Evolutionary conservation across 1,284 basidiomycete genomes (phyloP), one percentile per base, ranked within the genome.

Genomic region (Fomes fomentarius): DNA sequence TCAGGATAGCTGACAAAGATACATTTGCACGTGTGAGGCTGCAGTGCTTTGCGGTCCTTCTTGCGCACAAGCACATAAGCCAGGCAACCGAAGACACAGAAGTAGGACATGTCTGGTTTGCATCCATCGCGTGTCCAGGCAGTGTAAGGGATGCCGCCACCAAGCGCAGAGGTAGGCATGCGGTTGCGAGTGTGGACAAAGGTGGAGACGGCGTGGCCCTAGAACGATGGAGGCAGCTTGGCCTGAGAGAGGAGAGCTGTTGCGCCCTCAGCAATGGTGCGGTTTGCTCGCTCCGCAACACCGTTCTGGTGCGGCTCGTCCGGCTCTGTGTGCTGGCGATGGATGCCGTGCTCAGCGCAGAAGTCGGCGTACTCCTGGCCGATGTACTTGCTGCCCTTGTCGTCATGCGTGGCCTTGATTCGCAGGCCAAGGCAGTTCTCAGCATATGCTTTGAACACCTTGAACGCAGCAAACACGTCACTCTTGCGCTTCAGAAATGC

Each of bases 1-100:
- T 54, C 47, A 1, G 67, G 65, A 56, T 74, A 76, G 7, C 74
- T 74, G 53, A 76, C 59, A 45, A 74, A 72, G 28, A 73, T 57
- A 33, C 69, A 73, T 58, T 72, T 71, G 34, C 66, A 40, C 10
- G 66, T 68, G 54, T 74, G 69, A 1, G 66, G 58, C 8, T 57
- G 57, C 15, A 74, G 58, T 19, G 60, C 61, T 22, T 49, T 52
- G 5, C 62, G 54, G 50, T 71, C 67, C n/a, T 69, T 67, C 14
- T 69, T 70, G 42, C 67, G 63, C n/a, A 69, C 58, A 37, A 70
- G 66, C 24, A 70, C 68, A 64, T 69, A 74, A 9, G 70, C 68
- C 33, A 61, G 61, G 42, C 70, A 76, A 4, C 61, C 55, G 24
- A 42, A 61, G 12, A 52, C 52, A 26, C 54, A 25, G 43, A 60